phyloP scores from a whole-genome alignment of 352 stramenopile genomes.

The Pythium plurisporium region DNA sequence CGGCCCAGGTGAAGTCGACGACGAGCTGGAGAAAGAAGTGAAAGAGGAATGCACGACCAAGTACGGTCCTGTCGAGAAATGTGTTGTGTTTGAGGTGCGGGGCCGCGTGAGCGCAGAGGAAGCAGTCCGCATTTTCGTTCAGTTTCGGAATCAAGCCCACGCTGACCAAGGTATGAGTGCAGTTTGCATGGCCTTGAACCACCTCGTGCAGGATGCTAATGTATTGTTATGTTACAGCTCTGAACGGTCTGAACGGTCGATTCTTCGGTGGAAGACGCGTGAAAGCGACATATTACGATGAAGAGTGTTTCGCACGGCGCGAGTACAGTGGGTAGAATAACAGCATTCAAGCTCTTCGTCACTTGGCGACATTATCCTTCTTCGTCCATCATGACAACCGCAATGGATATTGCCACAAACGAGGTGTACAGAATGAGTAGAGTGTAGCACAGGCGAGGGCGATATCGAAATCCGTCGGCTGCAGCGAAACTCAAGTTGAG shows the following conservation, averaged over 20 bases:
- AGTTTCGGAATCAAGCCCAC: conserved; percentile 63
- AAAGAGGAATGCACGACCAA: conserved; percentile 82
- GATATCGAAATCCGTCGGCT: conserved; percentile 59
- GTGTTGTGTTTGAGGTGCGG: conserved; percentile 67
- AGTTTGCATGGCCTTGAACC: not conserved
- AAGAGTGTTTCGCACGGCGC: conserved; percentile 62
- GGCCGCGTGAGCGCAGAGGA: conserved; percentile 50
- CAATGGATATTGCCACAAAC: conserved; percentile 65
- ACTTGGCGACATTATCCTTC: not conserved
- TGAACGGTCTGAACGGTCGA: conserved; percentile 75
- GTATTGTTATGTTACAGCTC: conserved; percentile 31
- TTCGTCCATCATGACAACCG: conserved; percentile 28
- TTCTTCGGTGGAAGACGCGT: conserved; percentile 90
- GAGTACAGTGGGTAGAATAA: conserved; percentile 41
- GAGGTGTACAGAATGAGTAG: conserved; percentile 53
- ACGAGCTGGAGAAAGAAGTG: conserved; percentile 83
- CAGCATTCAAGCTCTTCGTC: not conserved
- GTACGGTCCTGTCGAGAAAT: conserved; percentile 78
- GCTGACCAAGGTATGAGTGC: conserved; percentile 62
- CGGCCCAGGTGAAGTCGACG: conserved; percentile 84
- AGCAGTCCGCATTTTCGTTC: conserved; percentile 87
- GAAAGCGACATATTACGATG: conserved; percentile 76
- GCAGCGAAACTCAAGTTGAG: conserved; percentile 60
- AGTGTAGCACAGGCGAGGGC: conserved; percentile 50
- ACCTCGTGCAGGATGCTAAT: not conserved